Conservation (phyloP, 2,329 filamentous ascomycete species). For the Stachybotrys echinatus region DNA sequence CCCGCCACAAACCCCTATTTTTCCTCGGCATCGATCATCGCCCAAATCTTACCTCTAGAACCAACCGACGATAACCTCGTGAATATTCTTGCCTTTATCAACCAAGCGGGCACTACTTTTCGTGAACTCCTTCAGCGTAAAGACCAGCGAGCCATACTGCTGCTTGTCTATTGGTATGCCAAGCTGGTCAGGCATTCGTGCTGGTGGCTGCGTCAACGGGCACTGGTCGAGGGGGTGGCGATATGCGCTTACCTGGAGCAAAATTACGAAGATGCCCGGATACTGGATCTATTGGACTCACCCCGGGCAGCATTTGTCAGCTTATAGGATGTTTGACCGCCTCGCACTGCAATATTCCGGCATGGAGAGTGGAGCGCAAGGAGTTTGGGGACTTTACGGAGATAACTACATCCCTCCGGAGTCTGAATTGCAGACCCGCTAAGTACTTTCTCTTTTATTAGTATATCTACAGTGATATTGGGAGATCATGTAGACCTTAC, state of each 20-base stretch:
- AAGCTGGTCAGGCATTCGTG: slow-evolving; percentile 31
- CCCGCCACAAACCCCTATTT: slow-evolving; percentile 24
- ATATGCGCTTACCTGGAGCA: background rate
- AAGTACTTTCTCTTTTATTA: too few species aligned
- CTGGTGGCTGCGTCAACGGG: slow-evolving; percentile 45
- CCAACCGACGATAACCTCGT: slow-evolving; percentile 34
- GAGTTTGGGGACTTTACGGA: too few species aligned
- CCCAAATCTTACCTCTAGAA: slow-evolving; percentile 27
- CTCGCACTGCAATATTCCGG: too few species aligned
- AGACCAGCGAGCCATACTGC: slow-evolving; percentile 46
- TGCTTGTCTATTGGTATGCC: slow-evolving; percentile 54
- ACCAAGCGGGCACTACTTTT: slow-evolving; percentile 37
- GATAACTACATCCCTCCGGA: too few species aligned
- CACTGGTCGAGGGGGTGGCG: slow-evolving; percentile 35
- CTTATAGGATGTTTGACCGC: too few species aligned
- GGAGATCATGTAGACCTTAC: too few species aligned
- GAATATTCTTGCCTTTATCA: slow-evolving; percentile 41
- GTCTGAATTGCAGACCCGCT: too few species aligned
- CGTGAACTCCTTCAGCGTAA: slow-evolving; percentile 39
- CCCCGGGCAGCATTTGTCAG: background rate
- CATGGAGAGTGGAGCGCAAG: too few species aligned
- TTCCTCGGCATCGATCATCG: slow-evolving; percentile 26
- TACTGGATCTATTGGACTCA: background rate
- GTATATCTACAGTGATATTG: too few species aligned
- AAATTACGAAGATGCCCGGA: background rate